phyloP scores from a whole-genome alignment of 768 basidiomycete species.

The Termitomyces sp. region DNA sequence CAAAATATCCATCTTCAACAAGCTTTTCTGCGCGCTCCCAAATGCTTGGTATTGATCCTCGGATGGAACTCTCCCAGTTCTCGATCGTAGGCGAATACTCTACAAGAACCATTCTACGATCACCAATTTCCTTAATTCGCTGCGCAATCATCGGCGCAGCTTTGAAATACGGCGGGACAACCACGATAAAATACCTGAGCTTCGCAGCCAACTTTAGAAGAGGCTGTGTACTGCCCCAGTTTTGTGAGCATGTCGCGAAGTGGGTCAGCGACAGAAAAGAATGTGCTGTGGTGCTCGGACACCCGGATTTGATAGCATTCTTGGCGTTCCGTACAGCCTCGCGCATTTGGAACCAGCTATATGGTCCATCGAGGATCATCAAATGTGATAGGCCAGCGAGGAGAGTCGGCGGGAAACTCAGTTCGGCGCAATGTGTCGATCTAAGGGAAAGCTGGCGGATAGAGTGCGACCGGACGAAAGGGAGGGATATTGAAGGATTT shows the following conservation, averaged over 20 bases:
- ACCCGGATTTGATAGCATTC: constrained; percentile 1
- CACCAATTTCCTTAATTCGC: constrained; percentile 15
- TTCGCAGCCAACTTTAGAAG: constrained; percentile 13
- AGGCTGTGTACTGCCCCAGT: constrained; percentile 17
- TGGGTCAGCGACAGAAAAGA: constrained; percentile 16
- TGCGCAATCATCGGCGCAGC: constrained; percentile 10
- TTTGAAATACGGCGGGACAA: constrained; percentile 12
- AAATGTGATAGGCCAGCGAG: constrained; percentile 20
- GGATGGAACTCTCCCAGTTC: constrained; percentile 11
- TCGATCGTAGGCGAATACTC: constrained; percentile 11
- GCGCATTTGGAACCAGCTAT: constrained; percentile 16
- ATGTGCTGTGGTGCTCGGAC: constrained; percentile 1
- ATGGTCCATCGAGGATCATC: constrained; percentile 16
- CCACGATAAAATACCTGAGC: constrained; percentile 16
- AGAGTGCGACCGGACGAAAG: constrained; percentile 12
- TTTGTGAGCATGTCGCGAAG: constrained; percentile 16
- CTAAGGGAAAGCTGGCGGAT: constrained; percentile 10
- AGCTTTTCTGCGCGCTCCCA: constrained; percentile 12
- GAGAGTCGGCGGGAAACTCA: constrained; percentile 16
- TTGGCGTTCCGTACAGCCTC: constrained; percentile 11
- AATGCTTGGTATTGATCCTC: constrained; percentile 7
- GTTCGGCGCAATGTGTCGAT: constrained; percentile 11
- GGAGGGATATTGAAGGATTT: constrained; percentile 15
- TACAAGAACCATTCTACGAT: constrained; percentile 16
- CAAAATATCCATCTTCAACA: background rate